Percentiles rank a stretch among this genome's conserved stretches.
phyloP scores from a whole-genome alignment of 2,329 filamentous ascomycete genomes.

The Diaporthe aspalathi region DNA sequence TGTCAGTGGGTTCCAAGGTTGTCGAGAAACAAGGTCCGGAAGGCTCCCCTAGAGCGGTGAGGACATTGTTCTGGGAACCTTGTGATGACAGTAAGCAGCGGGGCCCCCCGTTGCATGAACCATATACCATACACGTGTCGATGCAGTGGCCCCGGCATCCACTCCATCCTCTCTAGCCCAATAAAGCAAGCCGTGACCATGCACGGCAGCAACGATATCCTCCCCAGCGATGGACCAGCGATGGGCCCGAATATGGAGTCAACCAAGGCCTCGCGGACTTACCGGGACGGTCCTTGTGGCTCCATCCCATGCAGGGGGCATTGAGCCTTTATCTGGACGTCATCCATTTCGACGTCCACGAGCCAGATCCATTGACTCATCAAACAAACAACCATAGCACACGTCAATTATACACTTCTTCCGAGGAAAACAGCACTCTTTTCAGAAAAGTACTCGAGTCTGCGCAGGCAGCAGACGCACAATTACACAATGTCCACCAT shows the following conservation, averaged over 20 bases:
- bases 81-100: slow-evolving; percentile 20
- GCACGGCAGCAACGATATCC: slow-evolving; percentile 3
- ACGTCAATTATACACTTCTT: slow-evolving; percentile 4
- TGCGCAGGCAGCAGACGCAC: slow-evolving; percentile 28
- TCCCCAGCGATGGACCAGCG: neutral
- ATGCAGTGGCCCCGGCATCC: slow-evolving; percentile 26
- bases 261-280: slow-evolving; percentile 14
- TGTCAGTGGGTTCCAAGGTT: neutral
- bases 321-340: slow-evolving; percentile 21
- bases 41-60: slow-evolving; percentile 21
- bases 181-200: slow-evolving; percentile 14
- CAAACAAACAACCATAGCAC: slow-evolving; percentile 10
- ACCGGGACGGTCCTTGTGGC: slow-evolving; percentile 27
- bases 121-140: slow-evolving; percentile 31
- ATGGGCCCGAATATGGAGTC: slow-evolving; percentile 10
- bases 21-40: neutral
- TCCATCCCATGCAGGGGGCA: slow-evolving; percentile 27
- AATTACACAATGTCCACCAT: slow-evolving; percentile 18
- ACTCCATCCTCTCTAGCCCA: slow-evolving; percentile 17
- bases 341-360: neutral
- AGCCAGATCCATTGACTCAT: neutral
- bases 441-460: slow-evolving; percentile 23
- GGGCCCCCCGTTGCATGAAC: slow-evolving; percentile 28
- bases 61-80: neutral
- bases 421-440: slow-evolving; percentile 31